Percentiles rank a stretch among this genome's conserved stretches.
phyloP scores from a whole-genome alignment of 2,329 filamentous ascomycete species.

The Epichloe gansuensis region DNA sequence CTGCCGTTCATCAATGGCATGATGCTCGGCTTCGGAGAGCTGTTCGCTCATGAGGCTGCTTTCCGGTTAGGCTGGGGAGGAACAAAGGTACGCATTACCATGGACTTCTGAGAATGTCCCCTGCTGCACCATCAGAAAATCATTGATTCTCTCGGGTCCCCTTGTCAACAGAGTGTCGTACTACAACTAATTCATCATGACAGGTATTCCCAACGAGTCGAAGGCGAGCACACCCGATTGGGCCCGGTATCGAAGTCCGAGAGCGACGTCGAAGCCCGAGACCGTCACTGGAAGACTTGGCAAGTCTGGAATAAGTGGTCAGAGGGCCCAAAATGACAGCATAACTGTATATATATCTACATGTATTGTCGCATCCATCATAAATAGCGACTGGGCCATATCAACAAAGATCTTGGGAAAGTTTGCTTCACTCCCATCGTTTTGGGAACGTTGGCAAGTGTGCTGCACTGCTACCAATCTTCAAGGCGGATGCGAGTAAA shows the following conservation, averaged over 20 bases:
- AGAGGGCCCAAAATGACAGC: not conserved
- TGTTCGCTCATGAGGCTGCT: conserved; percentile 91
- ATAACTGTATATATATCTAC: not conserved
- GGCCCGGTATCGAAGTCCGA: conserved; percentile 71
- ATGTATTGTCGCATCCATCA: not conserved
- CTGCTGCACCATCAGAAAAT: not conserved
- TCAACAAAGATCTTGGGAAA: not conserved
- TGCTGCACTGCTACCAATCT: no score
- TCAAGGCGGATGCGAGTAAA: no score
- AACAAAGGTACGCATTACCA: conserved; percentile 55
- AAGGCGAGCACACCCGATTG: conserved; percentile 53
- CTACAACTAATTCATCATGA: conserved; percentile 6
- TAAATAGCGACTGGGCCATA: not conserved
- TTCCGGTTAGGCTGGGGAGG: conserved; percentile 87
- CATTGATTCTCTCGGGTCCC: not conserved
- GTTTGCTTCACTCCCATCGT: no score
- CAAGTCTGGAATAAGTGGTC: conserved; percentile 49
- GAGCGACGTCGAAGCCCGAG: conserved; percentile 48
- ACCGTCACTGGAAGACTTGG: conserved; percentile 49
- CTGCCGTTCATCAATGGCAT: conserved; percentile 93
- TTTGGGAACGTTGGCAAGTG: no score
- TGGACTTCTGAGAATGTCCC: not conserved
- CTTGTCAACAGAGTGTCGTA: not conserved
- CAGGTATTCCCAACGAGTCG: conserved; percentile 47
- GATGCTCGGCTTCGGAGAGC: conserved; percentile 94